These are phyloP conservation scores for Neofusicoccum sp. DNA, from an alignment of 2,329 filamentous ascomycete species.

Conservation along the genomic window DNA sequence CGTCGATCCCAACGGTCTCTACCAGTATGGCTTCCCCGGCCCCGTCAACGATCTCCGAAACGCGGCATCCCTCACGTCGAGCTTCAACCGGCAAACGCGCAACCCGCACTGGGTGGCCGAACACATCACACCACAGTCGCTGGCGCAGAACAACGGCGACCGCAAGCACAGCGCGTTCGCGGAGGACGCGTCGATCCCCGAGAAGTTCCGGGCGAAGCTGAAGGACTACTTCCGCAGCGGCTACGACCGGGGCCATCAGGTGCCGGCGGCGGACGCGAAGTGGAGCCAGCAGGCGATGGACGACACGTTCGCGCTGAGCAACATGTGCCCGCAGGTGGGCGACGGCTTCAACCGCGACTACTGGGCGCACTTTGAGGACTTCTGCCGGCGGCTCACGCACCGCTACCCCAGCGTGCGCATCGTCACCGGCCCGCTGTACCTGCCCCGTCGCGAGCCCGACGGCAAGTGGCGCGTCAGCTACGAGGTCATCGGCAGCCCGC, in stretches of 20 bases:
- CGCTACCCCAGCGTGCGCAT: slow-evolving; percentile 86
- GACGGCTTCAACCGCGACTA: slow-evolving; percentile 99
- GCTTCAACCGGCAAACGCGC: slow-evolving; percentile 85
- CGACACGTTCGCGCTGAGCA: slow-evolving; percentile 87
- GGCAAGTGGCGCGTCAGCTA: slow-evolving; percentile 95
- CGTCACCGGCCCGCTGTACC: slow-evolving; percentile 90
- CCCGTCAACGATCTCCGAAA: slow-evolving; percentile 81
- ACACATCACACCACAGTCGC: slow-evolving; percentile 89
- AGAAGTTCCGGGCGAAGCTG: slow-evolving; percentile 84
- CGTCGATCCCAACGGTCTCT: slow-evolving; percentile 55
- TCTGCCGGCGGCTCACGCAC: slow-evolving; percentile 80
- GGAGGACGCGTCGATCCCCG: slow-evolving; percentile 79
- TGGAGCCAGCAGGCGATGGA: slow-evolving; percentile 96
- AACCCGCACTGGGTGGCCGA: slow-evolving; percentile 93
- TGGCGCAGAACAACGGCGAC: slow-evolving; percentile 75
- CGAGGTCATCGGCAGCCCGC: slow-evolving; percentile 92
- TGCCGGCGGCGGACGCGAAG: slow-evolving; percentile 93
- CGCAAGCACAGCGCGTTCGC: slow-evolving; percentile 80
- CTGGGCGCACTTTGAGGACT: slow-evolving; percentile 98
- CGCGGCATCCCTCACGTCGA: slow-evolving; percentile 76
- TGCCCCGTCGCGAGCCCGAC: slow-evolving; percentile 84
- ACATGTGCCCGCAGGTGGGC: slow-evolving; percentile 98
- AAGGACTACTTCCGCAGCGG: slow-evolving; percentile 94
- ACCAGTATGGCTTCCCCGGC: slow-evolving; percentile 77
- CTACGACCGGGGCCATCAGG: slow-evolving; percentile 95